Evolutionary conservation across 768 basidiomycete genomes (phyloP).

Genomic region (Tremella yokohamensis): DNA sequence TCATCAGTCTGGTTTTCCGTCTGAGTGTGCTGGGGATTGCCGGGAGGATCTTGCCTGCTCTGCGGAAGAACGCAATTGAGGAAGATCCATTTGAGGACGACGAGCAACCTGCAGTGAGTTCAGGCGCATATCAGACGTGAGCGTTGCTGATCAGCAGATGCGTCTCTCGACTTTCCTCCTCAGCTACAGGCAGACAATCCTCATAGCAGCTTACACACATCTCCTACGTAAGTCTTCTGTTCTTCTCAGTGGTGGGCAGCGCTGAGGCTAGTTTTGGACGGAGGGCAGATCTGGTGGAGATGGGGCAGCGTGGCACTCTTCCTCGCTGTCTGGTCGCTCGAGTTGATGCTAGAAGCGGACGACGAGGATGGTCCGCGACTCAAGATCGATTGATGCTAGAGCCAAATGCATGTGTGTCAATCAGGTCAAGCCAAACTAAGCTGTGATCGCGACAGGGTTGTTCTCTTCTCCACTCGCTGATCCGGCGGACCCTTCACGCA

Average conservation of each 20-base stretch:
- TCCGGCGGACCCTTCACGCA: too few relatives aligned
- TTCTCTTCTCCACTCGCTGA: too few relatives aligned
- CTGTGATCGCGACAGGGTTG: too few relatives aligned
- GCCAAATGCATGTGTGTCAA: not conserved
- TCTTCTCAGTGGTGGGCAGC: not conserved
- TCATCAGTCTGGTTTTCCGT: slow-evolving; percentile 49
- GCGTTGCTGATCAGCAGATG: slow-evolving; percentile 34
- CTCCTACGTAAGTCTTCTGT: slow-evolving; percentile 39
- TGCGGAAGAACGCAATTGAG: slow-evolving; percentile 43
- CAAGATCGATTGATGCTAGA: slow-evolving; percentile 42
- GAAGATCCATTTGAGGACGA: slow-evolving; percentile 35
- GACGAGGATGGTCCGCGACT: slow-evolving; percentile 46
- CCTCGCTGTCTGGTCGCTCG: slow-evolving; percentile 48
- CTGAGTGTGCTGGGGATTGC: slow-evolving; percentile 50
- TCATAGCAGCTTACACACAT: slow-evolving; percentile 52
- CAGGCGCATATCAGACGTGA: not conserved
- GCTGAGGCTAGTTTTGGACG: slow-evolving; percentile 44
- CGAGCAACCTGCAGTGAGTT: slow-evolving; percentile 41
- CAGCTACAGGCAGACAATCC: slow-evolving; percentile 48
- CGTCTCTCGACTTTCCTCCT: slow-evolving; percentile 49
- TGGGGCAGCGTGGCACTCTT: slow-evolving; percentile 46
- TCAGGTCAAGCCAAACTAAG: not conserved
- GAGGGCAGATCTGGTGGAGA: slow-evolving; percentile 51
- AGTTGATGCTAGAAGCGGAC: slow-evolving; percentile 47
- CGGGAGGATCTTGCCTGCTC: slow-evolving; percentile 49